Evolutionary conservation across 1,139 yeast species (phyloP), one percentile per base, ranked within the genome.

Genomic region (Suhomyces coccinellae): DNA sequence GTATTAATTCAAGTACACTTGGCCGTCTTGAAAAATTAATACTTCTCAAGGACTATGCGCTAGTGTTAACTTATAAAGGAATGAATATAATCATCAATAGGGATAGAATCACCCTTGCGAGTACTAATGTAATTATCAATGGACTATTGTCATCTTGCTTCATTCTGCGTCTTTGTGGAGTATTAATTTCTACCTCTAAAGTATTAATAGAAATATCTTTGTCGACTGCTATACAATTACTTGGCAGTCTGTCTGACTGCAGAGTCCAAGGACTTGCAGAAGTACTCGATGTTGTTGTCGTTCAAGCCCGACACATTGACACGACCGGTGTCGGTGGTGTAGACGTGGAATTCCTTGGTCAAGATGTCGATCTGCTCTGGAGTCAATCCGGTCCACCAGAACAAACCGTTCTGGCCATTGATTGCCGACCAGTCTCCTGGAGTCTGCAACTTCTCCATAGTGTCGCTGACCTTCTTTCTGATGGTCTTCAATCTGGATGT

Each of bases 291-390:
- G 52, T 73, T 73, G 14, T 51, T 45, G 38, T 62, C 59, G 52
- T 69, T 70, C 51, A 73, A 61, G 4, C 79, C 78, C 9, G 79
- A 77, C 41, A 73, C 63, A 50, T 73, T 73, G 45, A 73, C 72
- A 50, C 79, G 64, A 9, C 78, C 77, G 48, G 62, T 61, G 8
- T 49, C 51, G 20, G 74, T 66, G 15, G 67, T 59, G 52, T 73
- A 73, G 43, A 73, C 62, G 50, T 70, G 76, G 49, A 64, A 63
- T 36, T 71, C 63, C 16, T 58, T 56, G 15, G 60, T 58, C 53
- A 73, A 62, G 43, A 55, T 50, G 11, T 59, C 58, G 41, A 59
- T 64, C 51, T 73, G 78, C 28, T 54, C 55, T 9, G 55, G 56
- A 22, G 63, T 63, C 51, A 73, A 66, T 3, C 77, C 77, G 26